These are phyloP conservation scores for Lachancea waltii DNA, from an alignment of 805 yeast species.

Conservation along the genomic window DNA sequence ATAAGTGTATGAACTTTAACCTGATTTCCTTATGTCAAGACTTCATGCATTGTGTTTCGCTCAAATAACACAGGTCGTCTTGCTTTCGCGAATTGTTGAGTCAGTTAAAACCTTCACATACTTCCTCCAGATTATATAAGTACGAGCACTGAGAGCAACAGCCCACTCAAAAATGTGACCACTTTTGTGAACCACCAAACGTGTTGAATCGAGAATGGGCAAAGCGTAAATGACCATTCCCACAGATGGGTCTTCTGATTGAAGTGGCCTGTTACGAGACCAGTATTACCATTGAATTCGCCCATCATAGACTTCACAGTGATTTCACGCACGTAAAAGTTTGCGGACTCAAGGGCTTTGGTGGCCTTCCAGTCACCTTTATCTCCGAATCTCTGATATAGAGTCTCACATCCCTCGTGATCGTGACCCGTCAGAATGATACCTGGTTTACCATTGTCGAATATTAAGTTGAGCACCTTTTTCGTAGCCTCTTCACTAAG, in stretches of 20 bases:
- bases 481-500: constrained; percentile 60
- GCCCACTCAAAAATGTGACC: constrained; percentile 36
- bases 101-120: not conserved
- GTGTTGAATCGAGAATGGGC: constrained; percentile 84
- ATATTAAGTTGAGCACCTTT: constrained; percentile 62
- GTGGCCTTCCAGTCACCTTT: constrained; percentile 53
- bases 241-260: constrained; percentile 39
- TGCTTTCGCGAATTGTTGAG: not conserved
- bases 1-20: no score
- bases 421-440: constrained; percentile 91
- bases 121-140: constrained; percentile 1
- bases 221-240: constrained; percentile 64
- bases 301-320: constrained; percentile 97
- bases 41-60: no score
- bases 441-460: constrained; percentile 63
- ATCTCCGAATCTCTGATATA: constrained; percentile 43
- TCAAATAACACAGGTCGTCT: not conserved
- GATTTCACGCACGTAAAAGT: constrained; percentile 52
- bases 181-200: constrained; percentile 91
- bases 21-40: no score
- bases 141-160: constrained; percentile 32
- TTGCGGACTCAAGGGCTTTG: constrained; percentile 32
- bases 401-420: constrained; percentile 84
- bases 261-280: constrained; percentile 71
- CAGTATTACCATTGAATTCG: constrained; percentile 84